Base-by-base conservation (phyloP, 2,329 filamentous ascomycete genomes). In the Ophiocordyceps robertsii region DNA sequence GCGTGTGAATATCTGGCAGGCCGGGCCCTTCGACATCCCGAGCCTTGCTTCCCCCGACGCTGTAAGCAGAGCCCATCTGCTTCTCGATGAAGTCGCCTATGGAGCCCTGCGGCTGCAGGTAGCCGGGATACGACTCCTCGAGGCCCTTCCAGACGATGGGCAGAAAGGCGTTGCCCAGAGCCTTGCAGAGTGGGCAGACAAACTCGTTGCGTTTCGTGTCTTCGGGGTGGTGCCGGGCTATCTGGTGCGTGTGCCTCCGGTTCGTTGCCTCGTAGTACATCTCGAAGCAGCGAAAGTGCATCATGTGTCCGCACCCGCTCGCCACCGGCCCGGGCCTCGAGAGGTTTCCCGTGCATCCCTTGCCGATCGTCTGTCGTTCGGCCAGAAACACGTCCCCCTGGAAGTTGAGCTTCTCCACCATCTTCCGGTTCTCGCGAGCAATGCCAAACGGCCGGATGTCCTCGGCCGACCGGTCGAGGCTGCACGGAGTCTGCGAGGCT, bases 231-330 rank as follows among this genome's bases (percentile, higher is more conserved):
- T 95, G 86, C 13, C 92, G 77, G 8, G 92, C 89, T 59, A 98
- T 95, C 59, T 98, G 92, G 53, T 92, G 86, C 17, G 76, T 77
- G 57, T 98, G 93, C 33, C 92, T 77, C 46, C 89, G 75, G 42
- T 81, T 72, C 0, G 87, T 94, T 4, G 90, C 87, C 38, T 84
- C 77, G 49, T 86, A 83, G 56, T 96, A 98, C 35, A 84, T 77
- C 54, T 95, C 88, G 57, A 98, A 98, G 63, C 92, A 98, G 51
- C 77, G 80, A 59, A 85, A 96, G 60, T 98, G 92, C 92, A 98
- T 98, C 55, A 98, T 93, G 60, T 98, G 92, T 3, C 92, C 92
- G 61, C 92, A 98, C 10, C 90, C 87, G 31, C 84, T 85, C 11
- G 89, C 85, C 2, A 96, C 82, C 0, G 90, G 84, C 0, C 89